Conservation (phyloP, 2,329 filamentous ascomycete genomes). For the Xylaria polymorpha region DNA sequence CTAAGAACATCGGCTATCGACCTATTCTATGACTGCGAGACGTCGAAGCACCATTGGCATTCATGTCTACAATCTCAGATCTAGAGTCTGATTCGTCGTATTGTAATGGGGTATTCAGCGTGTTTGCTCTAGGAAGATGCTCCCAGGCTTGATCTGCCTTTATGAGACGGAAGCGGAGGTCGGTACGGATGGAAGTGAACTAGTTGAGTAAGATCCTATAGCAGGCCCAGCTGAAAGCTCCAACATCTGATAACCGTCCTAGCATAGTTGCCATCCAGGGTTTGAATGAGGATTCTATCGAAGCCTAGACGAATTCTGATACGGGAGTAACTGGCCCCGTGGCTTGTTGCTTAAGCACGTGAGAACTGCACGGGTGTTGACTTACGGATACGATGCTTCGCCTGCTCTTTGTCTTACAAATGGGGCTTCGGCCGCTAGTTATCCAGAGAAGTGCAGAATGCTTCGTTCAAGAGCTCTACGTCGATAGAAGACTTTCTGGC, state of each 20-base stretch:
- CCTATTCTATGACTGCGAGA: not conserved
- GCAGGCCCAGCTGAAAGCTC: not conserved
- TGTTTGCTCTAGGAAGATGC: slow-evolving; percentile 18
- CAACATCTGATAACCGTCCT: slow-evolving; percentile 9
- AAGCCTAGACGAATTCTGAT: slow-evolving; percentile 49
- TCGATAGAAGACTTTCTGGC: slow-evolving; percentile 46
- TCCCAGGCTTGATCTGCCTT: slow-evolving; percentile 30
- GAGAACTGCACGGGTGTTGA: slow-evolving; percentile 43
- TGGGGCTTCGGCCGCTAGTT: slow-evolving; percentile 37
- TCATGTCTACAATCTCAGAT: not conserved
- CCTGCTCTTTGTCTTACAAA: slow-evolving; percentile 41
- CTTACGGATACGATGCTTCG: slow-evolving; percentile 45
- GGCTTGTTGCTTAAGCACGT: slow-evolving; percentile 48
- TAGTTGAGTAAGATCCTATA: slow-evolving; percentile 26
- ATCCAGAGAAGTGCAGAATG: slow-evolving; percentile 47
- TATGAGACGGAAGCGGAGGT: slow-evolving; percentile 7
- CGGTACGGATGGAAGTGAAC: not conserved
- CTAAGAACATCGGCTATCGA: not conserved
- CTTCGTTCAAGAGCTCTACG: slow-evolving; percentile 50
- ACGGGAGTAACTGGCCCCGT: slow-evolving; percentile 49
- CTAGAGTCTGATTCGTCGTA: not conserved
- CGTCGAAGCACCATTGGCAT: not conserved
- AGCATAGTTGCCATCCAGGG: slow-evolving; percentile 55
- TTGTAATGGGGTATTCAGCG: not conserved
- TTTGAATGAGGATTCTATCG: slow-evolving; percentile 47